Conservation (phyloP, 164 flowering plant genomes). For the Santalum album region DNA sequence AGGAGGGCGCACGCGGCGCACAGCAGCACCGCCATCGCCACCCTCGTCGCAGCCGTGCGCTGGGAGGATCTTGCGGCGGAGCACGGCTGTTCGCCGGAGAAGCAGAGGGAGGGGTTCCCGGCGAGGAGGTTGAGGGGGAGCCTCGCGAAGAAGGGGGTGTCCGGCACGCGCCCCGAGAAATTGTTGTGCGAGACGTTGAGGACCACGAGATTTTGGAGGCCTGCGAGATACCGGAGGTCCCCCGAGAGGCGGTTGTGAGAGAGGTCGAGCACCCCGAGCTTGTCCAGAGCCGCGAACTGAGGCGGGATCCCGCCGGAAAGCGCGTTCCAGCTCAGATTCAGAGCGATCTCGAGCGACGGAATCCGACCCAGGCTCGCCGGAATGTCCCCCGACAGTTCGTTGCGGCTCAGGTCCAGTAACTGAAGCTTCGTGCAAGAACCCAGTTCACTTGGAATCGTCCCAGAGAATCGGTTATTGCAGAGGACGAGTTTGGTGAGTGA, state of each 20-base stretch:
- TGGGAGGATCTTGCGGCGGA: constrained; percentile 10
- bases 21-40: constrained; percentile 55
- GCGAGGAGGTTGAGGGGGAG: constrained; percentile 51
- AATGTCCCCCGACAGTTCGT: constrained; percentile 42
- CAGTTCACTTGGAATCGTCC: constrained; percentile 49
- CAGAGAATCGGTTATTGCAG: constrained; percentile 46
- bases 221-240: constrained; percentile 39
- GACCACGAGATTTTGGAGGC: constrained; percentile 57
- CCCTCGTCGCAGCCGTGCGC: constrained; percentile 29
- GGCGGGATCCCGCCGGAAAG: constrained; percentile 60
- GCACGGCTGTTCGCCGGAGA: constrained; percentile 31
- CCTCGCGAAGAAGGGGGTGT: constrained; percentile 62
- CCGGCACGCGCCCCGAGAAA: constrained; percentile 66
- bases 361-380: constrained; percentile 55
- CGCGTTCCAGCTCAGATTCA: constrained; percentile 62
- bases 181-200: constrained; percentile 65
- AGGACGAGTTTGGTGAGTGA: constrained; percentile 68
- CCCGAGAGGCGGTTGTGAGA: constrained; percentile 68
- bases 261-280: constrained; percentile 61
- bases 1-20: constrained; percentile 48
- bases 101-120: constrained; percentile 54
- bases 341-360: constrained; percentile 68
- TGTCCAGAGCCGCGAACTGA: constrained; percentile 42
- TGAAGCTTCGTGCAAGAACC: constrained; percentile 64
- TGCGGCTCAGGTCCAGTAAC: constrained; percentile 55